Percentiles rank a stretch among this genome's conserved stretches.
Conservation (phyloP, 2,329 filamentous ascomycete species). For the Ophiostoma australiae region DNA sequence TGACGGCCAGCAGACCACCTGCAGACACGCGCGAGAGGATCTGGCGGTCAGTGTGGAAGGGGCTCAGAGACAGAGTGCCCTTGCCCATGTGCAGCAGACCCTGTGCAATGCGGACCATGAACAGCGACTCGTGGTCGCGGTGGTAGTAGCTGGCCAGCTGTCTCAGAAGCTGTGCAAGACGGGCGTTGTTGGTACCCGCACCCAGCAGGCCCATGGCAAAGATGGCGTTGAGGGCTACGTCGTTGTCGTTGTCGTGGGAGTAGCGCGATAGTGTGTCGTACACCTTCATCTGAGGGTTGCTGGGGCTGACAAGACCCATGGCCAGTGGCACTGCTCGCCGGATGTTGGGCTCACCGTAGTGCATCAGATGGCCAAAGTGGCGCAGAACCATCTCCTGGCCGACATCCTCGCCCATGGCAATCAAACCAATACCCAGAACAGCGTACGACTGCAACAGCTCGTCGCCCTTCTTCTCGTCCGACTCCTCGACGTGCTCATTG, state of each 20-base stretch:
- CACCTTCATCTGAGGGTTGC: conserved; percentile 99
- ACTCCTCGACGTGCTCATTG: conserved; percentile 93
- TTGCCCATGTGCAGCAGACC: conserved; percentile 99
- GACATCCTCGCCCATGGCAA: conserved; percentile 97
- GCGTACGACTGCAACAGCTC: conserved; percentile 95
- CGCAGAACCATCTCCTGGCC: conserved; percentile 98
- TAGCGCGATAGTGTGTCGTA: conserved; percentile 97
- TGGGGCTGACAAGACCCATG: conserved; percentile 93
- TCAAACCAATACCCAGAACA: conserved; percentile 85
- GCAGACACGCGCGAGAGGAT: conserved; percentile 88
- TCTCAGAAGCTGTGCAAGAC: conserved; percentile 85
- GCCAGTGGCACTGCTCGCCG: conserved; percentile 91
- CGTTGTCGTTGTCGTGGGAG: conserved; percentile 97
- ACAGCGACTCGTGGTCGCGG: conserved; percentile 88
- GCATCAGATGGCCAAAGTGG: conserved; percentile 97
- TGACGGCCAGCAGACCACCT: conserved; percentile 80
- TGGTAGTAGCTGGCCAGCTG: conserved; percentile 98
- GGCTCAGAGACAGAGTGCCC: conserved; percentile 89
- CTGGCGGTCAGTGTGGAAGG: conserved; percentile 98
- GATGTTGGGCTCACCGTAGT: conserved; percentile 97
- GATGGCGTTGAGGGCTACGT: conserved; percentile 96
- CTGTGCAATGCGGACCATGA: conserved; percentile 98
- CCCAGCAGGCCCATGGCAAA: conserved; percentile 98
- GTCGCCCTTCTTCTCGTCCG: conserved; percentile 90
- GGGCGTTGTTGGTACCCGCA: conserved; percentile 95